Percentiles rank a stretch among this genome's conserved stretches.
Conservation (phyloP, 75 land plant species). For the Picea glauca region DNA sequence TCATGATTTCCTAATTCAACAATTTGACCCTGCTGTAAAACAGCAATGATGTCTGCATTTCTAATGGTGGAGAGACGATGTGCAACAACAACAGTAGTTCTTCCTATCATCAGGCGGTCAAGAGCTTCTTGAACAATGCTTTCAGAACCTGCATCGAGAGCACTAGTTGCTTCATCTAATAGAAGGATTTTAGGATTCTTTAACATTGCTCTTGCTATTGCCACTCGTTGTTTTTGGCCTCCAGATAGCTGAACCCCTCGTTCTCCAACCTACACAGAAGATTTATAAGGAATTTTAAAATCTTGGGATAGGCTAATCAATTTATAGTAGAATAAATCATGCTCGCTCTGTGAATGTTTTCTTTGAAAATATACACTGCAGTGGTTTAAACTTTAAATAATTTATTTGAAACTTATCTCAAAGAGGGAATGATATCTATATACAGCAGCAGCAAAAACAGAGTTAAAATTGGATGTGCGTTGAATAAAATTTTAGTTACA, state of each 20-base stretch:
- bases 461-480: neutral
- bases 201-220: constrained; percentile 95
- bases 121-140: constrained; percentile 95
- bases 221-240: constrained; percentile 95
- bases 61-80: constrained; percentile 96
- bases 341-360: neutral
- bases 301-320: neutral
- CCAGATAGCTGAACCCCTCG: constrained; percentile 96
- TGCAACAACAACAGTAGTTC: constrained; percentile 95
- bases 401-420: neutral
- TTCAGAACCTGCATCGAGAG: constrained; percentile 92
- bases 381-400: neutral
- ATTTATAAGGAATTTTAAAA: constrained; percentile 1
- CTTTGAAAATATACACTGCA: neutral
- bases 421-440: neutral
- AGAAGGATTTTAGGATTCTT: constrained; percentile 92
- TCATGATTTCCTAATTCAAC: constrained; percentile 95
- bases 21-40: constrained; percentile 83
- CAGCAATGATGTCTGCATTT: constrained; percentile 86
- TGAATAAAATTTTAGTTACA: neutral
- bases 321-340: neutral
- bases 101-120: constrained; percentile 93
- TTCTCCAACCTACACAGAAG: constrained; percentile 75
- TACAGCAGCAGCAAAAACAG: neutral
- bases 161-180: constrained; percentile 98